Base-by-base conservation (phyloP, 139 green algal species). In the Chlamydomonas incerta region DNA sequence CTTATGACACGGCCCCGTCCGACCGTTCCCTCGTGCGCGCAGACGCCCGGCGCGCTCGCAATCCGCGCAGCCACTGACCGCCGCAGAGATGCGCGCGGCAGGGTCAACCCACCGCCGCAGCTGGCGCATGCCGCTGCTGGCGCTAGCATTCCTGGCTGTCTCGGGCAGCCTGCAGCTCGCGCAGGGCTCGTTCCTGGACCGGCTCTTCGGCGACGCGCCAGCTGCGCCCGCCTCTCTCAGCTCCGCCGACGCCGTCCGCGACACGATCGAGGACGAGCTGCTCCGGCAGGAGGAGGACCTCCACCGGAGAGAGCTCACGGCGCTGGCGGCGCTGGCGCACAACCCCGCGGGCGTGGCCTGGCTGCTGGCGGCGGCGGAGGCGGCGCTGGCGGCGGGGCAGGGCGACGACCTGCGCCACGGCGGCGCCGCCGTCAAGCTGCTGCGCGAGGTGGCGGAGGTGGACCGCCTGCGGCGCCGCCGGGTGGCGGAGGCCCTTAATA, bases 331-430 rank as follows among this genome's bases (percentile, higher is more conserved):
- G 11, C 31, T 85, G 18, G 66, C 66, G 9, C 58, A 52, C 41
- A 66, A 52, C 65, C 65, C 47, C 9, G 66, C 52, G 5, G 29
- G 47, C 65, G 29, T 85, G 41, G 13, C 14, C 8, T 85, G 79
- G 79, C 66, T 85, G 23, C 31, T 85, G 18, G 31, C 47, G 11
- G 79, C 34, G 4, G 79, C 79, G 2, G 79, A 85, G 47, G 29
- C 47, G 3, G 69, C 66, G 4, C 79, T 85, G 9, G 29, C n/a
- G 35, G 35, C 24, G 13, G 37, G 24, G 20, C 5, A 3, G 6
- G 69, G 35, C 65, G 15, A 52, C 47, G 47, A 28, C 28, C 47
- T 28, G 23, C 5, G 23, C 18, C 66, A 34, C 24, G 79, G 47
- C 21, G 65, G 67, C 21, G 47, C 31, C 6, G 65, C 69, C 31